A percentile compares a stretch with the other conserved stretches of the same genome.
Conservation (phyloP, 805 yeast species). For the Nakazawaea ishiwadae region DNA sequence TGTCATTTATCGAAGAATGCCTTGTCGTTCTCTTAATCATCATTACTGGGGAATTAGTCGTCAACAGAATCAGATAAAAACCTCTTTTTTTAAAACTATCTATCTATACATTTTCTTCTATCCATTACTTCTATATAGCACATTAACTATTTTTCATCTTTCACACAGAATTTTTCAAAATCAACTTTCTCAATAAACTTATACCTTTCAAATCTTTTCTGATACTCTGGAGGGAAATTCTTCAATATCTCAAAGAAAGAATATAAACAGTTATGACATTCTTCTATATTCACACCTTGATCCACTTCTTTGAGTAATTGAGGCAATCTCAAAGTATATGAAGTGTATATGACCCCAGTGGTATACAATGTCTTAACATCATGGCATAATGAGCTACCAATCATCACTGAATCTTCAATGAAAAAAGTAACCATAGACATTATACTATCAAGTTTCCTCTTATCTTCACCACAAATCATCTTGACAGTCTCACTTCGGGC, state of each 20-base stretch:
- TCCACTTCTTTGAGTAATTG: neutral
- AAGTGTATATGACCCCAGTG: slow-evolving; percentile 4
- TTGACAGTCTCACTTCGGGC: slow-evolving; percentile 2
- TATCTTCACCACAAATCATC: slow-evolving; percentile 4
- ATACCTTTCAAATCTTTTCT: slow-evolving; percentile 4
- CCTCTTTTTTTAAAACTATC: neutral
- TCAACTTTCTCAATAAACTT: neutral
- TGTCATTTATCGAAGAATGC: slow-evolving; percentile 8
- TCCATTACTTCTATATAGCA: neutral
- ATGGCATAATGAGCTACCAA: slow-evolving; percentile 2
- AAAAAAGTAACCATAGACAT: slow-evolving; percentile 6
- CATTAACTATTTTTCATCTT: neutral
- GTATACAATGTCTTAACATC: neutral
- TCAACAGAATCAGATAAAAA: slow-evolving; percentile 1
- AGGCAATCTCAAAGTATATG: neutral
- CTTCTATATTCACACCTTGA: neutral
- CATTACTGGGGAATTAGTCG: neutral
- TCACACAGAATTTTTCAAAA: neutral
- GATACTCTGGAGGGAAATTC: slow-evolving; percentile 3
- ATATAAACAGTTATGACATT: neutral
- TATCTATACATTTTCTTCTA: neutral
- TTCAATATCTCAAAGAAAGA: slow-evolving; percentile 2
- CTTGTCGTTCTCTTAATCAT: neutral
- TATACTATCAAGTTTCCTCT: slow-evolving; percentile 4
- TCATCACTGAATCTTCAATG: slow-evolving; percentile 7